Percentiles rank a stretch among this genome's conserved stretches.
Conservation (phyloP, 2,329 filamentous ascomycete genomes). For the Colletotrichum endophyticum region DNA sequence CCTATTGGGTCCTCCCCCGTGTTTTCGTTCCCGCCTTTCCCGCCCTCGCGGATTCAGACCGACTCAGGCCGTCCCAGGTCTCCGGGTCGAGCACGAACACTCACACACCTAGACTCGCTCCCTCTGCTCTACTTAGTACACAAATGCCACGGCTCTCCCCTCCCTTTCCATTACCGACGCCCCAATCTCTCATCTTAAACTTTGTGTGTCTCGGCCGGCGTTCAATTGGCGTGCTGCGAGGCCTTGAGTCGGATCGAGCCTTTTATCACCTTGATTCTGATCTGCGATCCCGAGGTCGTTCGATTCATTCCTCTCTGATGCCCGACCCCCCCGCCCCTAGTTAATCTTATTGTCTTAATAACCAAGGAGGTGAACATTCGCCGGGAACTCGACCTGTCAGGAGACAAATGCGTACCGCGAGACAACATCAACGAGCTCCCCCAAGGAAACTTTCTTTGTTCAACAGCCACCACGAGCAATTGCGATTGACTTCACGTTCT, state of each 20-base stretch:
- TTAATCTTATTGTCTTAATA: neutral
- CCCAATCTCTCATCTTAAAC: neutral
- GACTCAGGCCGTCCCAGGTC: slow-evolving; percentile 10
- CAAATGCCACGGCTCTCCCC: neutral
- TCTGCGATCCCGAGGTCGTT: neutral
- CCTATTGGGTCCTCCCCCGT: slow-evolving; percentile 16
- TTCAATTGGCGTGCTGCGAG: neutral
- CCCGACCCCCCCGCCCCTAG: neutral
- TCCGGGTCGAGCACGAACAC: neutral
- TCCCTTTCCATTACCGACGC: neutral
- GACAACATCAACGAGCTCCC: neutral
- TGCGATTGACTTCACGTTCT: neutral
- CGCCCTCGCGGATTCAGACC: slow-evolving; percentile 18
- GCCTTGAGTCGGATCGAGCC: neutral
- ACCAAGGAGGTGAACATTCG: neutral
- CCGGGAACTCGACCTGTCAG: neutral
- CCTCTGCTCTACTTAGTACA: neutral
- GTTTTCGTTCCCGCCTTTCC: slow-evolving; percentile 18
- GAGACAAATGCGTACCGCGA: neutral
- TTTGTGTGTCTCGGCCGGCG: neutral
- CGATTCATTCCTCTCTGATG: neutral
- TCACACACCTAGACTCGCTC: neutral
- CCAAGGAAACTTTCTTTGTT: neutral
- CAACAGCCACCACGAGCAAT: neutral
- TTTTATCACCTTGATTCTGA: neutral